Evolutionary conservation across 169 alveolate species (phyloP).

Genomic region (Plasmodium relictum): DNA sequence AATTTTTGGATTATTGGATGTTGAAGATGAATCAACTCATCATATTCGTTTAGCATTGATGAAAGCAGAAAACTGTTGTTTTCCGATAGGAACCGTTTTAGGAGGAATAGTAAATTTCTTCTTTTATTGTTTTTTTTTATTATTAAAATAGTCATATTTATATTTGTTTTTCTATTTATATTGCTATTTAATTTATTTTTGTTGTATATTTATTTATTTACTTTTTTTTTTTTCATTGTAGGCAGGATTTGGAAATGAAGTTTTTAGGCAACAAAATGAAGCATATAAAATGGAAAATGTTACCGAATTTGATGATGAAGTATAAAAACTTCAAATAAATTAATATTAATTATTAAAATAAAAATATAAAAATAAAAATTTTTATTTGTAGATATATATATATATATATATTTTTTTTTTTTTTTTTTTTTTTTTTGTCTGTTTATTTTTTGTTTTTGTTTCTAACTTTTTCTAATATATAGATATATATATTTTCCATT

Average conservation of each 20-base stretch:
- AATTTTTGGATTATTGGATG: constrained; percentile 95
- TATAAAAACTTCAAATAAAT: constrained; percentile 52
- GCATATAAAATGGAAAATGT: constrained; percentile 82
- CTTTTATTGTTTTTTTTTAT: neutral
- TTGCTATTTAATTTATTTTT: neutral
- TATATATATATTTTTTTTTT: constrained; percentile 4
- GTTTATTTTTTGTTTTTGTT: neutral
- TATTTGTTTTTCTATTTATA: constrained; percentile 16
- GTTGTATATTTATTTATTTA: neutral
- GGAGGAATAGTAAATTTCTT: constrained; percentile 90
- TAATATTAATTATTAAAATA: neutral
- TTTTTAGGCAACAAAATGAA: constrained; percentile 87
- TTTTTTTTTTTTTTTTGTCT: constrained; percentile 5
- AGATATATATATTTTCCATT: no score
- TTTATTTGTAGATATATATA: neutral
- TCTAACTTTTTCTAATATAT: neutral
- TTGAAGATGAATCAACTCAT: constrained; percentile 92
- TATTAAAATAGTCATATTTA: neutral
- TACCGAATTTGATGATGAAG: constrained; percentile 90
- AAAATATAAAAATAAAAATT: neutral
- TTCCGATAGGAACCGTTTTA: constrained; percentile 93
- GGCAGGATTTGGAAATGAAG: constrained; percentile 89
- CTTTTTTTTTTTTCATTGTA: constrained; percentile 26
- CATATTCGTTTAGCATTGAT: constrained; percentile 93
- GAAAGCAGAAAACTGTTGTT: constrained; percentile 94